These are phyloP conservation scores for Kwoniella europaea DNA, from an alignment of 768 basidiomycete genomes.

Conservation along the genomic window DNA sequence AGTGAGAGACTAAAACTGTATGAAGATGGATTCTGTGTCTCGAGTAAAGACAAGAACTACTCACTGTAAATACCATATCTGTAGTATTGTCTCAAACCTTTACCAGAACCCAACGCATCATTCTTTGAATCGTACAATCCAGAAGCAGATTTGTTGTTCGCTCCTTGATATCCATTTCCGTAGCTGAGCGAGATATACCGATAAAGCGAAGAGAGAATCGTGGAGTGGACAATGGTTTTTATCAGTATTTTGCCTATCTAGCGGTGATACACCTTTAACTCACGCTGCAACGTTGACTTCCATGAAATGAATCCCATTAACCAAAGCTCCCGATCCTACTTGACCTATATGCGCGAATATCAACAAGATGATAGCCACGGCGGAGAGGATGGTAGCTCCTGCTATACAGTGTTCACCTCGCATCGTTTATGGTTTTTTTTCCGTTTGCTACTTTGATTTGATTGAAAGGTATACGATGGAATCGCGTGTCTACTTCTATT, in stretches of 20 bases:
- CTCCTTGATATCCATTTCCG: conserved; percentile 36
- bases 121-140: conserved; percentile 50
- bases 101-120: conserved; percentile 41
- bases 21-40: no score
- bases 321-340: conserved; percentile 42
- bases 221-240: no score
- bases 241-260: no score
- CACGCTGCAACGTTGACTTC: conserved; percentile 52
- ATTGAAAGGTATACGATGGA: background rate
- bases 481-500: background rate
- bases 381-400: conserved; percentile 52
- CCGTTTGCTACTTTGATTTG: background rate
- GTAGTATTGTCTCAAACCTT: conserved; percentile 53
- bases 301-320: conserved; percentile 46
- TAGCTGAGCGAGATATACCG: conserved; percentile 12
- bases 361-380: conserved; percentile 52
- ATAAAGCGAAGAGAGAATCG: background rate
- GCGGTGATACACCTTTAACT: conserved; percentile 9
- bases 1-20: no score
- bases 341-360: conserved; percentile 56
- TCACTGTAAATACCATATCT: conserved; percentile 54
- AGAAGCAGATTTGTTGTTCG: conserved; percentile 35
- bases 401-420: conserved; percentile 55
- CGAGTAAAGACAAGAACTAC: no score
- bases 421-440: conserved; percentile 27